A percentile compares a stretch with the other conserved stretches of the same genome.
phyloP scores from a whole-genome alignment of 495 filamentous ascomycete species.

The Podospora appendiculata region DNA sequence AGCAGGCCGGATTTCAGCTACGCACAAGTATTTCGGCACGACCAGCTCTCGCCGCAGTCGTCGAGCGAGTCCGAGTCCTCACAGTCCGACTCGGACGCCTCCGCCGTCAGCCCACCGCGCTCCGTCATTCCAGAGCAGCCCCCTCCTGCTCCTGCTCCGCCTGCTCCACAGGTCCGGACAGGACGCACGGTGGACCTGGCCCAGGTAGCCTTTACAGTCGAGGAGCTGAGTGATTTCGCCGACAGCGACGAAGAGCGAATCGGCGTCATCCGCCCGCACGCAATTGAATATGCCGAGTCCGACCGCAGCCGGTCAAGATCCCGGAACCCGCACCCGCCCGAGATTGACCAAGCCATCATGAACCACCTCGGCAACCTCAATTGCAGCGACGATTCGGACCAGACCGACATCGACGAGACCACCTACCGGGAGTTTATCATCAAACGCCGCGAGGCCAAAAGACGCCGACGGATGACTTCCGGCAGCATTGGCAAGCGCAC shows the following conservation, averaged over 20 bases:
- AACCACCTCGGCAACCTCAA: conserved; percentile 32
- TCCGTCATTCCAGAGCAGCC: conserved; percentile 25
- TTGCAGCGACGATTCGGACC: conserved; percentile 35
- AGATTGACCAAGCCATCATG: conserved; percentile 32
- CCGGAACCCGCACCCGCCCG: conserved; percentile 23
- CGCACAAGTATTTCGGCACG: conserved; percentile 27
- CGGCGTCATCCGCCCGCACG: conserved; percentile 30
- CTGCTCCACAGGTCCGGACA: conserved; percentile 12
- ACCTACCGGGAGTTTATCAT: conserved; percentile 25
- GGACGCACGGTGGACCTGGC: conserved; percentile 18
- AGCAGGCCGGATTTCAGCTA: conserved; percentile 35
- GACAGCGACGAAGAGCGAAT: conserved; percentile 32
- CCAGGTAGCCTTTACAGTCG: conserved; percentile 31
- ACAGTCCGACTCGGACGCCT: conserved; percentile 18
- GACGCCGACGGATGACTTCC: conserved; percentile 40
- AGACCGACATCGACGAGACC: conserved; percentile 31
- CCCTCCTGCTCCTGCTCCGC: conserved; percentile 17
- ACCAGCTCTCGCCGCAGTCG: conserved; percentile 44
- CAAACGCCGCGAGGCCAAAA: conserved; percentile 29
- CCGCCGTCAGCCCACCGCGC: conserved; percentile 23
- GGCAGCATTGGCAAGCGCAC: conserved; percentile 48
- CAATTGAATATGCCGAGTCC: conserved; percentile 38
- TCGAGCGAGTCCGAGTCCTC: conserved; percentile 29
- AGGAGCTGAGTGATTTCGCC: conserved; percentile 37
- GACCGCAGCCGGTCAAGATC: conserved; percentile 35